phyloP scores from a whole-genome alignment of 371 early-diverging fungal genomes.

The Actinomucor elegans region DNA sequence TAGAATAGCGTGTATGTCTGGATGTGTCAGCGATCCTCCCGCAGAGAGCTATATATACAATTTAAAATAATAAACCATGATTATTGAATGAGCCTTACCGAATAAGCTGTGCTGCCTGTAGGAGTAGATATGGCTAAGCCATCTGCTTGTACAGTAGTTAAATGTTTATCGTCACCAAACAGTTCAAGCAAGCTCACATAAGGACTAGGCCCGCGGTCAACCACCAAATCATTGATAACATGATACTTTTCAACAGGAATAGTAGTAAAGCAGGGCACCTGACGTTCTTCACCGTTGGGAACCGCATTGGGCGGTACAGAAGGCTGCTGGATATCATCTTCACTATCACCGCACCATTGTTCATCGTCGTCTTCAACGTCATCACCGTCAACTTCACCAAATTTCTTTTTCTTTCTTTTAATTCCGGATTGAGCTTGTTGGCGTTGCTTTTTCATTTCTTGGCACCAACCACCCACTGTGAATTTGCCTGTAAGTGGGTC shows the following conservation, averaged over 20 bases:
- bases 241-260: slow-evolving; percentile 59
- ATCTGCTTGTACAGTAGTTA: slow-evolving; percentile 88
- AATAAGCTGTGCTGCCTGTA: slow-evolving; percentile 97
- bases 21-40: slow-evolving; percentile 93
- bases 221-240: slow-evolving; percentile 80
- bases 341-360: background rate
- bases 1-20: slow-evolving; percentile 87
- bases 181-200: slow-evolving; percentile 89
- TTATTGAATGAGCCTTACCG: slow-evolving; percentile 46
- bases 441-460: slow-evolving; percentile 7
- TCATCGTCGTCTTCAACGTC: slow-evolving; percentile 21
- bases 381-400: slow-evolving; percentile 51
- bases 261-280: slow-evolving; percentile 49
- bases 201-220: slow-evolving; percentile 90
- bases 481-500: slow-evolving; percentile 49
- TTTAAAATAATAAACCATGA: background rate
- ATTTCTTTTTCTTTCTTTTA: slow-evolving; percentile 30
- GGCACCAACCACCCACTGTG: slow-evolving; percentile 44
- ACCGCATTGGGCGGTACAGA: background rate
- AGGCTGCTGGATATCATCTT: background rate
- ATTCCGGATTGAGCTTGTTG: background rate
- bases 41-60: slow-evolving; percentile 70
- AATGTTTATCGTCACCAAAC: slow-evolving; percentile 84
- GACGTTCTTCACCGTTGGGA: slow-evolving; percentile 26
- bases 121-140: slow-evolving; percentile 93